Conservation (phyloP, 768 basidiomycete genomes). For the Suillus discolor region DNA sequence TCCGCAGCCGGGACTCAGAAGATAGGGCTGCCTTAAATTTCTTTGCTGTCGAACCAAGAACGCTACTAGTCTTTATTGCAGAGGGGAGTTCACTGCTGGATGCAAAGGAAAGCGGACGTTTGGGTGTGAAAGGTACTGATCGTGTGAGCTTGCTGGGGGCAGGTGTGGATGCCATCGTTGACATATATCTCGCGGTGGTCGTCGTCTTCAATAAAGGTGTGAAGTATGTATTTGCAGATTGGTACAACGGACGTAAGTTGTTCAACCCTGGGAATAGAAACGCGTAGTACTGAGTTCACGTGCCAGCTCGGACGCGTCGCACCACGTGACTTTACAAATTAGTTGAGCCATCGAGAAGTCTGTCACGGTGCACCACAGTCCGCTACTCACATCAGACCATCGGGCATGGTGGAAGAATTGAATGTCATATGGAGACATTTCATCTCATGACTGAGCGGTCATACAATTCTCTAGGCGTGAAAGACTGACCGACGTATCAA, state of each 20-base stretch:
- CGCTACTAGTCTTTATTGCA: conserved; percentile 39
- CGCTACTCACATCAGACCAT: too few relatives aligned
- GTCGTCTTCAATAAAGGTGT: neutral
- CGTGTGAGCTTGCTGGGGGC: conserved; percentile 42
- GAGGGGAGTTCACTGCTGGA: conserved; percentile 38
- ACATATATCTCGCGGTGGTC: conserved; percentile 11
- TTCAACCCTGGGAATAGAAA: conserved; percentile 7
- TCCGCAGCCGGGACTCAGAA: conserved; percentile 37
- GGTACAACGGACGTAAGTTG: neutral
- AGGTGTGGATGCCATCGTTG: conserved; percentile 20
- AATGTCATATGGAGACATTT: too few relatives aligned
- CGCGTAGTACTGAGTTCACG: neutral
- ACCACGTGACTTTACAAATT: conserved; percentile 2
- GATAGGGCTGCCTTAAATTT: conserved; percentile 71
- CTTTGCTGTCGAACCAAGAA: conserved; percentile 48
- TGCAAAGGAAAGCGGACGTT: conserved; percentile 45
- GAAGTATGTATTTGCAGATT: neutral
- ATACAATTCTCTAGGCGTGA: too few relatives aligned
- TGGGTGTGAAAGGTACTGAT: conserved; percentile 56
- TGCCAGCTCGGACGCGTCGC: neutral
- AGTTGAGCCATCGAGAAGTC: too few relatives aligned
- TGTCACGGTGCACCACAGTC: too few relatives aligned
- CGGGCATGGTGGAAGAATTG: too few relatives aligned
- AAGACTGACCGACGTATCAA: too few relatives aligned
- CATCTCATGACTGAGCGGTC: too few relatives aligned